Evolutionary conservation across 805 yeast species (phyloP).

Genomic region (Alloascoidea hylecoeti): DNA sequence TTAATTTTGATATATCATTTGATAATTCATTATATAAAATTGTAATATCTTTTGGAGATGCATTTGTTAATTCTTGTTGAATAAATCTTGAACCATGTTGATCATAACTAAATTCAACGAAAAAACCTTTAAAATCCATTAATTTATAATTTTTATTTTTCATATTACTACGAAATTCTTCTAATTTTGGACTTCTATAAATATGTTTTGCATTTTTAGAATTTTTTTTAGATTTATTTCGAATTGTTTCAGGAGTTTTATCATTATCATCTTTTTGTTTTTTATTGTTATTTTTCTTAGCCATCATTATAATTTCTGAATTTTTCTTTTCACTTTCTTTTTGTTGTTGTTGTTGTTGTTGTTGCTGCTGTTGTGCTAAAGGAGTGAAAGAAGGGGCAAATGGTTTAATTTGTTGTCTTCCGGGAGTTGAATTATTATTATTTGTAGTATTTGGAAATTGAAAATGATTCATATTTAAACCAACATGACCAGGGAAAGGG

Average conservation of each 20-base stretch:
- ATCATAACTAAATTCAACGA: conserved; percentile 84
- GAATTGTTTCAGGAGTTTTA: too few relatives aligned
- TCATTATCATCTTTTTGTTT: too few relatives aligned
- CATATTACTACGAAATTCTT: conserved; percentile 64
- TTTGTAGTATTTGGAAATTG: neutral
- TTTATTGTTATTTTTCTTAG: too few relatives aligned
- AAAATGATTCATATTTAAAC: too few relatives aligned
- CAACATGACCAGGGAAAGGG: too few relatives aligned
- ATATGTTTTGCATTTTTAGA: neutral
- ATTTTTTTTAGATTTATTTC: too few relatives aligned
- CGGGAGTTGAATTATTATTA: neutral
- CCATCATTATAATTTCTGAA: too few relatives aligned
- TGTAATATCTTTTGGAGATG: conserved; percentile 52
- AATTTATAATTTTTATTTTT: conserved; percentile 44
- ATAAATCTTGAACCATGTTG: conserved; percentile 97
- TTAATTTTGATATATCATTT: conserved; percentile 57
- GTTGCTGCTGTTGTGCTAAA: neutral
- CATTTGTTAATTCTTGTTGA: conserved; percentile 67
- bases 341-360: conserved; percentile 1
- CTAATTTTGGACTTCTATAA: conserved; percentile 57
- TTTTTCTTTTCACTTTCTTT: neutral
- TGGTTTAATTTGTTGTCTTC: neutral
- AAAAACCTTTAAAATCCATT: conserved; percentile 72
- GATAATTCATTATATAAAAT: conserved; percentile 74
- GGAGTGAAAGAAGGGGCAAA: neutral